Conservation (phyloP, 179 eudicot species). For the Beta macrorhiza region DNA sequence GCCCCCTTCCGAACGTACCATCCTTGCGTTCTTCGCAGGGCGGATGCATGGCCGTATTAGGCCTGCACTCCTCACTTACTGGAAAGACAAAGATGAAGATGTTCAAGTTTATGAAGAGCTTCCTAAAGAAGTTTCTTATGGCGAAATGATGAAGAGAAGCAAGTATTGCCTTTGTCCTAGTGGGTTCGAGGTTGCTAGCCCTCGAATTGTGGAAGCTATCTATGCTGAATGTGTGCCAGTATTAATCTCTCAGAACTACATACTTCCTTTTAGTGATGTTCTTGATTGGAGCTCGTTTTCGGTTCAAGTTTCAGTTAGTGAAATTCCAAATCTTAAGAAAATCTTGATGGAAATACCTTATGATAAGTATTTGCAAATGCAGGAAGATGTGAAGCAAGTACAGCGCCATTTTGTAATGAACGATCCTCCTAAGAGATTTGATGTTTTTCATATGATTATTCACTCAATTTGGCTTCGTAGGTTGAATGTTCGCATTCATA, state of each 20-base stretch:
- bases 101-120: conserved; percentile 40
- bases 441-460: conserved; percentile 64
- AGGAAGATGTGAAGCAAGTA: conserved; percentile 48
- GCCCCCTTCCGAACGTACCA: conserved; percentile 45
- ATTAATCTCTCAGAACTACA: conserved; percentile 51
- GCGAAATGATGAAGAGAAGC: conserved; percentile 45
- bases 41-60: conserved; percentile 63
- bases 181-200: conserved; percentile 73
- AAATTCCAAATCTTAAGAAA: conserved; percentile 55
- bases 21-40: conserved; percentile 65
- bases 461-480: conserved; percentile 70
- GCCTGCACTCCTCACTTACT: conserved; percentile 49
- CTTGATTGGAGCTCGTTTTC: conserved; percentile 61
- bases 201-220: conserved; percentile 60
- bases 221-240: conserved; percentile 72
- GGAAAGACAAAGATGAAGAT: conserved; percentile 55
- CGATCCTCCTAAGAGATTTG: conserved; percentile 55
- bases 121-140: conserved; percentile 49
- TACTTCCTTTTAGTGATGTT: conserved; percentile 61
- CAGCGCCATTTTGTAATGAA: conserved; percentile 58
- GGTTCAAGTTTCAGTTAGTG: conserved; percentile 42
- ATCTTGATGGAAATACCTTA: conserved; percentile 45
- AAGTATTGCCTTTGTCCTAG: conserved; percentile 68
- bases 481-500: conserved; percentile 39
- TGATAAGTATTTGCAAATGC: conserved; percentile 47